These are phyloP conservation scores for Salix purpurea DNA, from an alignment of 345 rosid genomes.

Conservation along the genomic window DNA sequence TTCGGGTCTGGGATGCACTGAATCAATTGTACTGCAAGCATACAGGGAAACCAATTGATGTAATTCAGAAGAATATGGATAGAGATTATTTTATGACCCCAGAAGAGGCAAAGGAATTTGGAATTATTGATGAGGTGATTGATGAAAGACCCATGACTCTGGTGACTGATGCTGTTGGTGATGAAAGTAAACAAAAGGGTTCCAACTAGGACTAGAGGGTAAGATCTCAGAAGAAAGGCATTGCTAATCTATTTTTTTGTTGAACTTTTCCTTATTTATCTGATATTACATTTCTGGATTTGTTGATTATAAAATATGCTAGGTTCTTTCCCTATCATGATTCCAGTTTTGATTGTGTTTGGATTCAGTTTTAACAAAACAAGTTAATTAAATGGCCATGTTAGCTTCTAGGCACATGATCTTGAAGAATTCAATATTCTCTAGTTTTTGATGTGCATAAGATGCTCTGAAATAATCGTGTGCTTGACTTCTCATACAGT, in stretches of 20 bases:
- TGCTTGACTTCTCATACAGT: background rate
- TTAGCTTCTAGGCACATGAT: background rate
- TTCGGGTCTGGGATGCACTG: slow-evolving; percentile 83
- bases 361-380: background rate
- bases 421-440: background rate
- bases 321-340: background rate
- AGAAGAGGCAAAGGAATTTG: slow-evolving; percentile 85
- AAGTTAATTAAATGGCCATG: background rate
- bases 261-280: background rate
- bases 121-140: slow-evolving; percentile 92
- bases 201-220: slow-evolving; percentile 37
- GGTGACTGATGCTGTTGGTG: slow-evolving; percentile 71
- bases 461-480: background rate
- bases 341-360: background rate
- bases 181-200: slow-evolving; percentile 60
- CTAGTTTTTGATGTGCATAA: background rate
- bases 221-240: background rate
- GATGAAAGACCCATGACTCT: slow-evolving; percentile 76
- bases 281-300: background rate
- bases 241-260: background rate
- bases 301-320: background rate
- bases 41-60: slow-evolving; percentile 68
- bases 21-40: slow-evolving; percentile 70
- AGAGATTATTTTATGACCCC: slow-evolving; percentile 98
- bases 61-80: slow-evolving; percentile 88